phyloP scores from a whole-genome alignment of 108 stramenopile genomes.

The Pelagomonas calceolata region DNA sequence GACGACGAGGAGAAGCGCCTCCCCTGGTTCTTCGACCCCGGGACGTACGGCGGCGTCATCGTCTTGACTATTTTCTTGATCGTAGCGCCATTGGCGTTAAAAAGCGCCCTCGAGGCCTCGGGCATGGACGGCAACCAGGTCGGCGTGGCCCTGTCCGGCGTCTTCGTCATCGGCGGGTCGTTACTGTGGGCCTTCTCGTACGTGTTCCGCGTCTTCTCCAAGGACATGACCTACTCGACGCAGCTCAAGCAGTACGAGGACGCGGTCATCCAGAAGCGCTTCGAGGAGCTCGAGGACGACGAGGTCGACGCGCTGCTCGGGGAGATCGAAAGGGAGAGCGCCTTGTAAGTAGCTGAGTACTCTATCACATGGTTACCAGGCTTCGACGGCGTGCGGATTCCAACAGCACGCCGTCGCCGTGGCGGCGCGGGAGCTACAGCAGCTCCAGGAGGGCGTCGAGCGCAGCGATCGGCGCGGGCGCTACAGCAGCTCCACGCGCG shows the following conservation, averaged over 20 bases:
- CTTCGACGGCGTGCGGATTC: too few species aligned
- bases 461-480: too few species aligned
- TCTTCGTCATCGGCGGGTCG: neutral
- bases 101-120: neutral
- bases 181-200: conserved; percentile 39
- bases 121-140: neutral
- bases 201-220: conserved; percentile 85
- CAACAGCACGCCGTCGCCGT: too few species aligned
- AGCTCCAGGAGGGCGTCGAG: too few species aligned
- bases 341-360: too few species aligned
- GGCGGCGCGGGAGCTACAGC: too few species aligned
- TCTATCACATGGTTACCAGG: too few species aligned
- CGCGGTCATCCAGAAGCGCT: conserved; percentile 86
- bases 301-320: conserved; percentile 80
- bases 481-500: conserved; percentile 49
- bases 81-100: neutral
- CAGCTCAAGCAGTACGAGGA: conserved; percentile 91
- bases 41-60: neutral
- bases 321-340: conserved; percentile 58
- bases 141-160: neutral
- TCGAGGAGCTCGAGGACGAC: conserved; percentile 88
- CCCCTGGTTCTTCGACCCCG: neutral
- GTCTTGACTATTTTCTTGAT: neutral
- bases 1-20: neutral
- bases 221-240: conserved; percentile 96